phyloP scores from a whole-genome alignment of 1,284 basidiomycete genomes.

The Microbotryum lychnidis-dioicae region DNA sequence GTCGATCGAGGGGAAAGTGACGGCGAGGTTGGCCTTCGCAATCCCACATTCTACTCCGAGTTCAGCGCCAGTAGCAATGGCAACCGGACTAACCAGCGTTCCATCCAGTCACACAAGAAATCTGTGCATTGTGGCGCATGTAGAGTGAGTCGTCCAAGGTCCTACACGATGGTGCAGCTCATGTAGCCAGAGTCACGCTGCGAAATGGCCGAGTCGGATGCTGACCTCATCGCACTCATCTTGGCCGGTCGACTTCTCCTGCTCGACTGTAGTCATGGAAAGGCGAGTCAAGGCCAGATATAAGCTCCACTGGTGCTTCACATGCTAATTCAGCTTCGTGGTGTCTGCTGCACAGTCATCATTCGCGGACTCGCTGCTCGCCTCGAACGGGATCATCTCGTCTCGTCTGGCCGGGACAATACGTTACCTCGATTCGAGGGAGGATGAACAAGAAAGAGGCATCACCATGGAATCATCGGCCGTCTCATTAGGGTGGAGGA shows the following conservation, averaged over 20 bases:
- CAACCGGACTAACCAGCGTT: neutral
- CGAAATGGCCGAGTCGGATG: too few species aligned
- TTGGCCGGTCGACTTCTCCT: neutral
- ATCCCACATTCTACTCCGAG: neutral
- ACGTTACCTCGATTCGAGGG: conserved; percentile 87
- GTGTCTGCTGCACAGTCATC: conserved; percentile 39
- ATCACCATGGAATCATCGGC: conserved; percentile 99
- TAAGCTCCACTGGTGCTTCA: neutral
- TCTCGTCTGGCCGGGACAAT: conserved; percentile 90
- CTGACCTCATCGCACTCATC: too few species aligned
- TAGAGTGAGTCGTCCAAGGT: conserved; percentile 43
- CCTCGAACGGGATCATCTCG: conserved; percentile 97
- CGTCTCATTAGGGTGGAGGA: conserved; percentile 40
- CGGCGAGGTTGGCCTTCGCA: neutral
- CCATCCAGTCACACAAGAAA: conserved; percentile 10
- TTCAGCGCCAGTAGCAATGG: neutral
- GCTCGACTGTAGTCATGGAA: neutral
- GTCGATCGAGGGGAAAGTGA: neutral
- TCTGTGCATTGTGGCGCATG: conserved; percentile 35
- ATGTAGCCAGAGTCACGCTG: too few species aligned
- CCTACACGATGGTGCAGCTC: too few species aligned
- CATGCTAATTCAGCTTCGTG: neutral
- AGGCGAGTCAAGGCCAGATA: too few species aligned
- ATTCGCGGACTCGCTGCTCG: conserved; percentile 88
- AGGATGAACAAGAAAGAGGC: conserved; percentile 94